Evolutionary conservation across 306 rosid genomes (phyloP).

Genomic region (Betula pendula): DNA sequence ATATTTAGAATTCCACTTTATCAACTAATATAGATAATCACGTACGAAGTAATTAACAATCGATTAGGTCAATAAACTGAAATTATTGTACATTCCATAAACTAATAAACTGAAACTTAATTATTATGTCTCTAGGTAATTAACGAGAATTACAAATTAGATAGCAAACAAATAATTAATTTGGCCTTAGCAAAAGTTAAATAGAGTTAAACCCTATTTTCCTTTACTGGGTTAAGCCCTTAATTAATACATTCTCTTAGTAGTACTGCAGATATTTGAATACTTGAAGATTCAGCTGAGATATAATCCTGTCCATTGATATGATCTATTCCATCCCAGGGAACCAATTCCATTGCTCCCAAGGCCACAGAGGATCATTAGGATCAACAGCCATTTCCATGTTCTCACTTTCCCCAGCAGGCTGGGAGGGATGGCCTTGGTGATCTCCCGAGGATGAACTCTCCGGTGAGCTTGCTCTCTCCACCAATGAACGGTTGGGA

Average conservation of each 20-base stretch:
- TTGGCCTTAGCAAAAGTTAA: neutral
- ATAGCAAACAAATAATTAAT: neutral
- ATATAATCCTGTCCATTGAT: neutral
- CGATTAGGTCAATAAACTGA: neutral
- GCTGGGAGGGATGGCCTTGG: slow-evolving; percentile 31
- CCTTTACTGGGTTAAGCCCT: neutral
- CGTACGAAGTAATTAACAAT: neutral
- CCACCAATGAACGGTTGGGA: slow-evolving; percentile 14
- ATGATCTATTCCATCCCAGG: slow-evolving; percentile 17
- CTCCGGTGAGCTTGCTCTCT: slow-evolving; percentile 46
- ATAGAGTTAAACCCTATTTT: neutral
- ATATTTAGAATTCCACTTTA: neutral
- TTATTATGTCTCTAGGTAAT: neutral
- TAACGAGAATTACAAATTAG: neutral
- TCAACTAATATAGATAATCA: too few species aligned
- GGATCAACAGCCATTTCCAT: slow-evolving; percentile 21
- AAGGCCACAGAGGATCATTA: slow-evolving; percentile 47
- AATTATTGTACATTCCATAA: neutral
- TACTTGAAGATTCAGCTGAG: neutral
- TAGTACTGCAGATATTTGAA: neutral
- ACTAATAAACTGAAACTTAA: neutral
- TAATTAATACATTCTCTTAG: too few species aligned
- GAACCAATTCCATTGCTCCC: slow-evolving; percentile 57
- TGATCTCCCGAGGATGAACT: slow-evolving; percentile 50
- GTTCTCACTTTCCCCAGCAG: slow-evolving; percentile 23